Evolutionary conservation across 768 basidiomycete species (phyloP).

Genomic region (Trametes coccinea): DNA sequence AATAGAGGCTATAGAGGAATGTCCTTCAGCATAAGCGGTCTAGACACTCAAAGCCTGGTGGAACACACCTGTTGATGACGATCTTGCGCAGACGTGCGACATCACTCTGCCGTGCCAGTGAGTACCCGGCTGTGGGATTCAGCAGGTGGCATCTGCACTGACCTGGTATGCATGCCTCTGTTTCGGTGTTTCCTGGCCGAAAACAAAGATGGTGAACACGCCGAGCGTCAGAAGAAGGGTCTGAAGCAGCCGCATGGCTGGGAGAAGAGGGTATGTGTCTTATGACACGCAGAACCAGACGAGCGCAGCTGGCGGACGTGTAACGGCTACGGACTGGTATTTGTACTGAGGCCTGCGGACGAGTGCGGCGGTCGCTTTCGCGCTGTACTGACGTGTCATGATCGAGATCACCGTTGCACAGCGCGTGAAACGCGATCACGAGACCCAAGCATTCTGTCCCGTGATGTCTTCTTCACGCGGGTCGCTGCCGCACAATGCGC

Average conservation of each 20-base stretch:
- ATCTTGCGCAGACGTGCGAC: constrained; percentile 91
- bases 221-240: constrained; percentile 47
- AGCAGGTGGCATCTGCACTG: constrained; percentile 12
- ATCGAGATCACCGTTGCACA: constrained; percentile 15
- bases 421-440: constrained; percentile 23
- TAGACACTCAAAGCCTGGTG: neutral
- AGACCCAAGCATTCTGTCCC: constrained; percentile 4
- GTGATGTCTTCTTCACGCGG: neutral
- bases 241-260: constrained; percentile 59
- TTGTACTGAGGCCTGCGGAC: constrained; percentile 6
- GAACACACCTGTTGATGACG: constrained; percentile 76
- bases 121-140: neutral
- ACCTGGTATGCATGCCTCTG: constrained; percentile 76
- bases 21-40: neutral
- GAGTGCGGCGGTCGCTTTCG: neutral
- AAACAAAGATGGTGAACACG: constrained; percentile 44
- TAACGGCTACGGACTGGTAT: constrained; percentile 1
- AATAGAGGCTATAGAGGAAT: constrained; percentile 64
- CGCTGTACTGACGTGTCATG: constrained; percentile 25
- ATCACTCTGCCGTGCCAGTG: constrained; percentile 64
- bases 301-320: neutral
- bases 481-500: neutral
- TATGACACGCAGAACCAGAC: neutral
- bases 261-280: neutral
- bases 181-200: constrained; percentile 54